These are phyloP conservation scores for Parachaetomium inaequale DNA, from an alignment of 495 filamentous ascomycete genomes.

Conservation along the genomic window DNA sequence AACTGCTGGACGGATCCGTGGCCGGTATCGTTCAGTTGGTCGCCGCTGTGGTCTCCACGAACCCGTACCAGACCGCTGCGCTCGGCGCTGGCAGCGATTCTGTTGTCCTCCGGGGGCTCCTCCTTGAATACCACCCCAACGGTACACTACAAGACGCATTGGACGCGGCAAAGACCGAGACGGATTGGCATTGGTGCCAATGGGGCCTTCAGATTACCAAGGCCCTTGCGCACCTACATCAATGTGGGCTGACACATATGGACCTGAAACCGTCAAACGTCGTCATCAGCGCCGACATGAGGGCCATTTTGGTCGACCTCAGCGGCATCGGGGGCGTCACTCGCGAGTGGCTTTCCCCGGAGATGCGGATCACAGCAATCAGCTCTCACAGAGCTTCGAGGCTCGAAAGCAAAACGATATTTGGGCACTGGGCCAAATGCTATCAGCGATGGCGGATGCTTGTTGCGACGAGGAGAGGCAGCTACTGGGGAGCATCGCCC, in stretches of 20 bases:
- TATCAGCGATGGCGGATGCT: neutral
- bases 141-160: neutral
- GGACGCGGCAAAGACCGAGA: neutral
- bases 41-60: neutral
- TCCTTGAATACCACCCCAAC: no score
- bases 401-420: constrained; percentile 4
- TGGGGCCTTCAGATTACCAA: constrained; percentile 34
- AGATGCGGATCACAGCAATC: constrained; percentile 8
- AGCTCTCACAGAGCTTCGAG: neutral
- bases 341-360: constrained; percentile 24
- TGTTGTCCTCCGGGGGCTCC: neutral
- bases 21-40: neutral
- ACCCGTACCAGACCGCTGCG: neutral
- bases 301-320: constrained; percentile 36
- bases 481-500: neutral
- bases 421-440: neutral
- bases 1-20: neutral
- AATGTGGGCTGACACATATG: constrained; percentile 31
- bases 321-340: constrained; percentile 34
- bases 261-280: constrained; percentile 40
- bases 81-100: neutral
- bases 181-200: constrained; percentile 5
- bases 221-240: constrained; percentile 27
- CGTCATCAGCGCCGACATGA: constrained; percentile 28
- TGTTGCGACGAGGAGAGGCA: neutral